These are phyloP conservation scores for Udeniomyces megalosporus DNA, from an alignment of 768 basidiomycete genomes.

Conservation along the genomic window DNA sequence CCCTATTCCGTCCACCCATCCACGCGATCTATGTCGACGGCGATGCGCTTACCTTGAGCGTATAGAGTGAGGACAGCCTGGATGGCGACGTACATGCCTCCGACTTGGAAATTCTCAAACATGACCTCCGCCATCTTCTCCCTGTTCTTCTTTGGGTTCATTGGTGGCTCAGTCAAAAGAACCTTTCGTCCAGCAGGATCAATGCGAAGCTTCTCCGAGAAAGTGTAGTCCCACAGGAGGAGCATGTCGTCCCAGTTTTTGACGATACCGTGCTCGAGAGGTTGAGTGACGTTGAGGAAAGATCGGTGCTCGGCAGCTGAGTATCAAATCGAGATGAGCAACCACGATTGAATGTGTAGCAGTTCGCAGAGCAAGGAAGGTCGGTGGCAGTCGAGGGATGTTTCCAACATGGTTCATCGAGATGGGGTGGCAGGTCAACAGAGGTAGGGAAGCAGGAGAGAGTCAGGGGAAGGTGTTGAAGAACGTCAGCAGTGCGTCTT, in stretches of 20 bases:
- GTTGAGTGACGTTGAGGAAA: conserved; percentile 90
- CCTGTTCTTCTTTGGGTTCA: conserved; percentile 91
- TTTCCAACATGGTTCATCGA: too few species aligned
- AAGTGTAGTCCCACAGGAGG: conserved; percentile 95
- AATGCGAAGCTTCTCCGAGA: conserved; percentile 73
- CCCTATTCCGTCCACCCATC: background rate
- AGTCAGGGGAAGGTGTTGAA: too few species aligned
- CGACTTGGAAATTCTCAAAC: conserved; percentile 97
- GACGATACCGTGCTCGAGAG: conserved; percentile 98
- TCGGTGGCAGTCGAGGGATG: too few species aligned
- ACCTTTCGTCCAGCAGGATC: conserved; percentile 77
- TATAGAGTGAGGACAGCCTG: conserved; percentile 97
- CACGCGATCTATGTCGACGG: too few species aligned
- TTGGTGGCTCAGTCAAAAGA: conserved; percentile 90
- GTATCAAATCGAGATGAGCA: background rate
- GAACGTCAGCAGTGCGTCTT: too few species aligned
- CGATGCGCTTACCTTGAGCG: conserved; percentile 92
- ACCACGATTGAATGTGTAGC: background rate
- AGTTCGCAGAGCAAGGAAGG: background rate
- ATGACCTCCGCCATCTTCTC: conserved; percentile 93
- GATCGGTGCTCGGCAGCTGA: conserved; percentile 77
- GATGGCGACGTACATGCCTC: conserved; percentile 90
- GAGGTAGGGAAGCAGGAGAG: too few species aligned
- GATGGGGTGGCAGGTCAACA: background rate
- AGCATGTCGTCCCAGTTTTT: conserved; percentile 99